Conservation (phyloP, 148 eudicot genomes). For the Silene uniflora region DNA sequence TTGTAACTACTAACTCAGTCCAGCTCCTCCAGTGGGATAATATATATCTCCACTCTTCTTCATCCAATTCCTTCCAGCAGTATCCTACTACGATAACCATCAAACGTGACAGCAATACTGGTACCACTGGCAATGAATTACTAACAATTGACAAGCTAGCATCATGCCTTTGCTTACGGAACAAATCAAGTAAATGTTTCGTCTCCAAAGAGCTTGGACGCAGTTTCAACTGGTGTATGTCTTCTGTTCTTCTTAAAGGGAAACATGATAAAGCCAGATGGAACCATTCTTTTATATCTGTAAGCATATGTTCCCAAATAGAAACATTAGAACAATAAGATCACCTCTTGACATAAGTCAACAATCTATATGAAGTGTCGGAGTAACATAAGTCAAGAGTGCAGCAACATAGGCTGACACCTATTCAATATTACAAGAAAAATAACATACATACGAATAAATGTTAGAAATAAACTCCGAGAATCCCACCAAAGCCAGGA, state of each 20-base stretch:
- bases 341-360: not conserved
- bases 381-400: too few species aligned
- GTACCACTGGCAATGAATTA: constrained; percentile 56
- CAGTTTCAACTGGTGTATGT: constrained; percentile 36
- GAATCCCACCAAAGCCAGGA: not conserved
- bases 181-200: constrained; percentile 52
- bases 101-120: constrained; percentile 56
- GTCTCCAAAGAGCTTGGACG: constrained; percentile 45
- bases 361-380: too few species aligned
- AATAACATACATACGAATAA: not conserved
- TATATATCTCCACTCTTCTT: constrained; percentile 84
- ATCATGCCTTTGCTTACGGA: constrained; percentile 66
- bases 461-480: not conserved
- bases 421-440: not conserved
- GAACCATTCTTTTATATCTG: constrained; percentile 80
- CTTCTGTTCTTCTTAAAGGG: constrained; percentile 43
- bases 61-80: constrained; percentile 79
- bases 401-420: too few species aligned
- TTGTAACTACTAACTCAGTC: constrained; percentile 75
- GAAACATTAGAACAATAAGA: not conserved
- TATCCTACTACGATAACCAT: constrained; percentile 59
- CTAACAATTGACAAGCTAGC: constrained; percentile 35
- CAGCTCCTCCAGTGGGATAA: constrained; percentile 62
- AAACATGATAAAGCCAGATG: constrained; percentile 79
- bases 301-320: constrained; percentile 20